Conservation (phyloP, 1,284 basidiomycete genomes). For the Peniophora sp. region DNA sequence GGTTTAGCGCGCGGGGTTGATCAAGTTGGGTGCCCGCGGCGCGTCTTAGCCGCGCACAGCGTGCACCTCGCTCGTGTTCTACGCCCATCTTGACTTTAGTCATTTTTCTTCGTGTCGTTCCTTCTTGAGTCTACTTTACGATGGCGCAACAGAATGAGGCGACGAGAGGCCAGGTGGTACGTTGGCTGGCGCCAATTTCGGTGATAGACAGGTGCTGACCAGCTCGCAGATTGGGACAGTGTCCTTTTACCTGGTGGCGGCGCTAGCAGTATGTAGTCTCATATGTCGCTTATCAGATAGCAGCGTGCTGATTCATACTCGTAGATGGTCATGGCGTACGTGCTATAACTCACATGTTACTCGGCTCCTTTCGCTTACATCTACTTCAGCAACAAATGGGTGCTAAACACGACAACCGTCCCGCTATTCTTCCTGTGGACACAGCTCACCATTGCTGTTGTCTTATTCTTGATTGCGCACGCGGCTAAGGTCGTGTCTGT, state of each 20-base stretch:
- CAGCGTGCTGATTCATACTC: slow-evolving; percentile 13
- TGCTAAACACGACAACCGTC: slow-evolving; percentile 54
- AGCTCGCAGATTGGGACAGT: slow-evolving; percentile 51
- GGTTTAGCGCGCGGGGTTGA: no score
- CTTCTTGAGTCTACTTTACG: no score
- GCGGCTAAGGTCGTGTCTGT: slow-evolving; percentile 53
- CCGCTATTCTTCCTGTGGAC: slow-evolving; percentile 84
- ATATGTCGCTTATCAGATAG: not conserved
- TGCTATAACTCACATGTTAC: slow-evolving; percentile 9
- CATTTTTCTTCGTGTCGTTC: no score
- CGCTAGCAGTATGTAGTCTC: slow-evolving; percentile 56
- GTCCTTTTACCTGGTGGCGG: slow-evolving; percentile 74
- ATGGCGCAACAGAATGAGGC: no score
- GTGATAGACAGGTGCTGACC: no score
- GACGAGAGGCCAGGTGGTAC: no score
- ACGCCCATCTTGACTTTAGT: no score
- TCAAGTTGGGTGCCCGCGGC: no score
- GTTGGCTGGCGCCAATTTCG: no score
- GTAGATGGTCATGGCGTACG: slow-evolving; percentile 78
- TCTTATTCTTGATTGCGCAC: slow-evolving; percentile 64
- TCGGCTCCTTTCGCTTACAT: slow-evolving; percentile 2
- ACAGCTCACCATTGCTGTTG: slow-evolving; percentile 72
- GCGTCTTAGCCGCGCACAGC: no score
- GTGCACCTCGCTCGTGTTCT: no score
- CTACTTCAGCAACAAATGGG: slow-evolving; percentile 68